phyloP scores from a whole-genome alignment of 768 basidiomycete genomes.

The Podaxis rugospora region DNA sequence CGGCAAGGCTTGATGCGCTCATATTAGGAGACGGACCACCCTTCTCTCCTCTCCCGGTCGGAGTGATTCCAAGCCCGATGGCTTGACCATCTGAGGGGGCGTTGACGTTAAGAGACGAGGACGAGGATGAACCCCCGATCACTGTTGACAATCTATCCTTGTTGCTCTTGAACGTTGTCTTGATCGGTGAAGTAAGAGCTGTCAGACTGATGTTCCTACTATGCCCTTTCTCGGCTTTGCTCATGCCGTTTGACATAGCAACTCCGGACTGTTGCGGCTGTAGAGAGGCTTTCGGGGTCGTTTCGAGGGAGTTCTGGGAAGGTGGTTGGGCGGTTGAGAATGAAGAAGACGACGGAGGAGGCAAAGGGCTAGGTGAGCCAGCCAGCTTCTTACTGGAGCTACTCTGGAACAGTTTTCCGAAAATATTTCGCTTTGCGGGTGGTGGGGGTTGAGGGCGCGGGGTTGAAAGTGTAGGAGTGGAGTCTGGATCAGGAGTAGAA shows the following conservation, averaged over 20 bases:
- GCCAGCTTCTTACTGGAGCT: constrained; percentile 7
- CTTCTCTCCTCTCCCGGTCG: background rate
- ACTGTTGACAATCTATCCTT: constrained; percentile 21
- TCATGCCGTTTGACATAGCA: constrained; percentile 12
- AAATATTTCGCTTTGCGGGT: constrained; percentile 53
- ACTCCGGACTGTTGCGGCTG: constrained; percentile 10
- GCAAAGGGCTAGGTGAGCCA: constrained; percentile 12
- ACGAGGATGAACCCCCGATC: constrained; percentile 9
- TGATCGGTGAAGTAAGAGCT: constrained; percentile 22
- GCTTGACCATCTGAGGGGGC: background rate
- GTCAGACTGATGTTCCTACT: constrained; percentile 23
- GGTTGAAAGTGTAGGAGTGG: constrained; percentile 16
- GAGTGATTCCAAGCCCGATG: background rate
- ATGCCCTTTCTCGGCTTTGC: constrained; percentile 18
- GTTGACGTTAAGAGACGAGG: background rate
- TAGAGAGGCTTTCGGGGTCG: constrained; percentile 7
- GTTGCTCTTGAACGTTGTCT: constrained; percentile 22
- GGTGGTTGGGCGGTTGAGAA: background rate
- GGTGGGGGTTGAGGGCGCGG: constrained; percentile 21
- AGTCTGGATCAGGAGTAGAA: background rate
- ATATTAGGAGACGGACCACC: background rate
- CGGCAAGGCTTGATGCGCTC: constrained; percentile 9
- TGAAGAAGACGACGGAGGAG: background rate
- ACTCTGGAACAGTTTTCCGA: constrained; percentile 67
- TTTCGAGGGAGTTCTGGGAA: background rate